Evolutionary conservation across 768 basidiomycete species (phyloP).

Genomic region (Boletales sp.): DNA sequence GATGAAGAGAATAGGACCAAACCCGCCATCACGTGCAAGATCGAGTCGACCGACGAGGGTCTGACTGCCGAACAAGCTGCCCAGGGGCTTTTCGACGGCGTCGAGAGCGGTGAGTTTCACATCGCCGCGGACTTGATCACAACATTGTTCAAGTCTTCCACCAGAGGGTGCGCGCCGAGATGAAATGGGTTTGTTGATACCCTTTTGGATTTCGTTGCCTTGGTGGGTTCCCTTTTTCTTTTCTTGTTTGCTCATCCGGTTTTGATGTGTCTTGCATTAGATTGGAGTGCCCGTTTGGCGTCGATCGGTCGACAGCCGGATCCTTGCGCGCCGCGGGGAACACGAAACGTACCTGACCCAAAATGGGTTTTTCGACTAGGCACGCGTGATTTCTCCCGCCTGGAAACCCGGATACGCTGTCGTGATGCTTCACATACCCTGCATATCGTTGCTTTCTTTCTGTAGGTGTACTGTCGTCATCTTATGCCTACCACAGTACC

Average conservation of each 20-base stretch:
- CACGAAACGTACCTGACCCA: conserved; percentile 43
- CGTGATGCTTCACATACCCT: no score
- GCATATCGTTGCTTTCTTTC: no score
- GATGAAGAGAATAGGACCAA: conserved; percentile 76
- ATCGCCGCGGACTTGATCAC: conserved; percentile 73
- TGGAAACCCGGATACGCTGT: no score
- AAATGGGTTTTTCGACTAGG: conserved; percentile 43
- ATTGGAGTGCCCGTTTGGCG: conserved; percentile 53
- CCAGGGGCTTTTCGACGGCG: conserved; percentile 56
- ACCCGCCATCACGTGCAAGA: conserved; percentile 67
- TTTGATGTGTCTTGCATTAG: conserved; percentile 24
- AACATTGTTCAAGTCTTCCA: conserved; percentile 61
- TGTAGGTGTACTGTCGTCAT: no score
- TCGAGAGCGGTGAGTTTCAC: conserved; percentile 66
- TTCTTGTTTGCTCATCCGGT: neutral
- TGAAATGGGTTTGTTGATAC: conserved; percentile 57
- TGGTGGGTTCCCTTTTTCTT: conserved; percentile 32
- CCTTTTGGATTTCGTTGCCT: conserved; percentile 38
- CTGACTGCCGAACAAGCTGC: conserved; percentile 65
- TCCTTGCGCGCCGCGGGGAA: conserved; percentile 43
- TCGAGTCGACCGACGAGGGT: conserved; percentile 72
- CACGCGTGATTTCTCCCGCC: neutral
- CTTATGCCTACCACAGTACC: no score
- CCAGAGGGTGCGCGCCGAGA: conserved; percentile 55
- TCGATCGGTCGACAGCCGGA: conserved; percentile 43